Evolutionary conservation across 1,139 yeast species (phyloP), one percentile per base, ranked within the genome.

Genomic region (Kodamaea sp.): DNA sequence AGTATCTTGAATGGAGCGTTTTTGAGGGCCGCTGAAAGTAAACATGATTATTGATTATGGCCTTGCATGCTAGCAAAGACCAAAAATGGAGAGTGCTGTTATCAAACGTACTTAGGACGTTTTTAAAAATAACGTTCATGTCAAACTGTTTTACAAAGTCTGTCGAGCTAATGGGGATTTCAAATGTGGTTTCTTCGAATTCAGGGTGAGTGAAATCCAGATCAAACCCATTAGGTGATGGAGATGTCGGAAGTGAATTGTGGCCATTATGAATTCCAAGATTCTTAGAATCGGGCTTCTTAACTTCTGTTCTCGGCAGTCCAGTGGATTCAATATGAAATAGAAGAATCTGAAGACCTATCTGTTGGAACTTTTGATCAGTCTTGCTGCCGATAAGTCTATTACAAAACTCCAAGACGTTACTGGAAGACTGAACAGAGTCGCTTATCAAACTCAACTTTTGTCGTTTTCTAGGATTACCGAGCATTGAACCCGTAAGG

Each of bases 41-140:
- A 16, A 11, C 15, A 21, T 12, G 10, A 6, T 18, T 18, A 18
- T 9, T 7, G 7, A 44, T 28, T 13, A 73, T 28, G 0, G 71
- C 44, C 16, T 62, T 52, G 10, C 66, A 42, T 0, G 67, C 50
- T 5, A 66, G 37, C 4, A 70, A 50, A 2, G 62, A 50, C 77
- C 78, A 74, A 14, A 53, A 57, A 8, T 50, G 42, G 3, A 63
- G 31, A 0, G 44, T 32, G 4, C 31, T 36, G 19, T 50, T 50
- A 27, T 60, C 67, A 43, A 57, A 54, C 7, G 56, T 47, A n/a
- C 40, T 32, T 22, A 59, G 32, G 2, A 58, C 38, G 24, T 37
- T 46, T 28, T 45, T 42, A 20, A 58, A 24, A 13, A 56, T 14
- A 2, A 38, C 24, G 29, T 44, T 48, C 22, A 30, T 32, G 27